Percentiles rank a stretch among this genome's conserved stretches.
Conservation (phyloP, 257 asterid species). For the Primulina tabacum region DNA sequence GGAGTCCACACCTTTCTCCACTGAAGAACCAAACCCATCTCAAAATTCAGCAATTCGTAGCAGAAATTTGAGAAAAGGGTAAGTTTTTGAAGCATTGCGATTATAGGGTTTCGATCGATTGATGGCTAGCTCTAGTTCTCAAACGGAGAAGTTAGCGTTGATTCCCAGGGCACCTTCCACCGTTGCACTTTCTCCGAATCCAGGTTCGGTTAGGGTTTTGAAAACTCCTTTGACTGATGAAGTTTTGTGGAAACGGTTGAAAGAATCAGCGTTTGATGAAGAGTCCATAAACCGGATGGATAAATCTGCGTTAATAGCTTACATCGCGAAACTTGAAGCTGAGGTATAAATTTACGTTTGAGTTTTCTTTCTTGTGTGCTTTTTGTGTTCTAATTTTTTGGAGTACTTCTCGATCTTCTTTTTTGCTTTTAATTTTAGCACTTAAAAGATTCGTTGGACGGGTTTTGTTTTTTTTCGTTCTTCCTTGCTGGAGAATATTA, state of each 20-base stretch:
- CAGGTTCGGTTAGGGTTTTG: constrained; percentile 54
- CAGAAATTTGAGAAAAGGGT: constrained; percentile 12
- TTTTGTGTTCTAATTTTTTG: background rate
- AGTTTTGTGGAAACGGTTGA: constrained; percentile 71
- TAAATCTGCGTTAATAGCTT: constrained; percentile 84
- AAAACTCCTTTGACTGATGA: constrained; percentile 74
- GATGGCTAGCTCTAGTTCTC: constrained; percentile 50
- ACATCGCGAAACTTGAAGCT: constrained; percentile 81
- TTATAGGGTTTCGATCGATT: constrained; percentile 20
- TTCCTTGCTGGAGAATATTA: background rate
- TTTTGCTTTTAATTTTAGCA: constrained; percentile 1
- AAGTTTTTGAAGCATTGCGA: constrained; percentile 14
- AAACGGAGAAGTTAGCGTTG: constrained; percentile 49
- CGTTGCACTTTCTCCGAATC: constrained; percentile 36
- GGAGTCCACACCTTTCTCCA: constrained; percentile 37
- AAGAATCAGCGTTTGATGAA: constrained; percentile 91
- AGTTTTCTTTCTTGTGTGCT: background rate
- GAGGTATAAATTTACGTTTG: constrained; percentile 47
- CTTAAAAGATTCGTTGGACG: background rate
- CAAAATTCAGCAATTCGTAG: constrained; percentile 11
- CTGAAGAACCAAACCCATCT: constrained; percentile 18
- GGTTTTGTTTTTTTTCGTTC: background rate
- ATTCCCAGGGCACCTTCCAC: constrained; percentile 47
- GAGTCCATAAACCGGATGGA: constrained; percentile 90
- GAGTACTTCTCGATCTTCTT: constrained; percentile 9